Conservation (phyloP, 192 early-diverging fungal species). For the Linderina pennispora region DNA sequence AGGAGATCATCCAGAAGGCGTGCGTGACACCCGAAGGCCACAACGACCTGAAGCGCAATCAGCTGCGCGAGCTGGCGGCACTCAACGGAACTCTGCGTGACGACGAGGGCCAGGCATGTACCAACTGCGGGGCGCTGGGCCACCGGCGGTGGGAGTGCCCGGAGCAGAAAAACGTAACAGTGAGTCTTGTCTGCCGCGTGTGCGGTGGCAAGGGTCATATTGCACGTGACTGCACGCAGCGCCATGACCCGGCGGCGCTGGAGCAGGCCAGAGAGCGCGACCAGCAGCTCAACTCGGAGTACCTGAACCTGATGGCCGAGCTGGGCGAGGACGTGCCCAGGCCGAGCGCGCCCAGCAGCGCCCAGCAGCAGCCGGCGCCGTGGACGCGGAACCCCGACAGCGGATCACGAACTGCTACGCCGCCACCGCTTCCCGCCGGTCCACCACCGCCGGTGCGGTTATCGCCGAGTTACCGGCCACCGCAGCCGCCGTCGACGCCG, state of each 20-base stretch:
- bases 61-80: constrained; percentile 89
- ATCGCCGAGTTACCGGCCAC: no score
- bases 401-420: no score
- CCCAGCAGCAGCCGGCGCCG: neutral
- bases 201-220: constrained; percentile 90
- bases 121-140: constrained; percentile 86
- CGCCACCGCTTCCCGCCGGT: no score
- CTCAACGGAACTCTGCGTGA: constrained; percentile 95
- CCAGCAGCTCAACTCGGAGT: constrained; percentile 84
- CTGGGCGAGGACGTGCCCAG: constrained; percentile 59
- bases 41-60: constrained; percentile 92
- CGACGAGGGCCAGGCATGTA: constrained; percentile 90
- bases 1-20: constrained; percentile 90
- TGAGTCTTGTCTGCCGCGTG: constrained; percentile 78
- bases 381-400: no score
- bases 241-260: constrained; percentile 76
- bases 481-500: no score
- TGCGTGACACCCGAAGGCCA: constrained; percentile 91
- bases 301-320: constrained; percentile 92
- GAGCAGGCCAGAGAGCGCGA: constrained; percentile 70
- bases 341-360: neutral
- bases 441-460: no score
- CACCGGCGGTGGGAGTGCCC: constrained; percentile 92
- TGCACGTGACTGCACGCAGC: constrained; percentile 85
- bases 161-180: constrained; percentile 79